phyloP scores from a whole-genome alignment of 2,329 filamentous ascomycete genomes.

The Cercospora brassicicola region DNA sequence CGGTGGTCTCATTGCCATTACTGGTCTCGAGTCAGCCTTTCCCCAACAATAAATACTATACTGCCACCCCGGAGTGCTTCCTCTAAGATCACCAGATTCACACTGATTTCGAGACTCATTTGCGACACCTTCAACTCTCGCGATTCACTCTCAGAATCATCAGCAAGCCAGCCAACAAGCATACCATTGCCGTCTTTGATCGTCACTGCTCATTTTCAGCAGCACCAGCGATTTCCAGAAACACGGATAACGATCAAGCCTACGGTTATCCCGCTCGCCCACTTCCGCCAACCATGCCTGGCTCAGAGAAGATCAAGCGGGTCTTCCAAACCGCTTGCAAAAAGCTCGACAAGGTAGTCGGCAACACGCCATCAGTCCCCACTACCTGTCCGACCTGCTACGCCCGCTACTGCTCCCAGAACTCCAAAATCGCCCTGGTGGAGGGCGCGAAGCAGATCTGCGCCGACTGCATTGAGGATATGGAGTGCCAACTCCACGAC shows the following conservation, averaged over 20 bases:
- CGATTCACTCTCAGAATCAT: no score
- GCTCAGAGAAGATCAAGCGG: not conserved
- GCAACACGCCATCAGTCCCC: not conserved
- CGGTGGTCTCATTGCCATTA: not conserved
- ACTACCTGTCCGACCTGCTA: not conserved
- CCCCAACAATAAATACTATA: not conserved
- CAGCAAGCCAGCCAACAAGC: not conserved
- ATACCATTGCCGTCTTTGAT: not conserved
- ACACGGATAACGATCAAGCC: not conserved
- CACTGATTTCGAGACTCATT: not conserved
- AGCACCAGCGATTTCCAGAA: not conserved
- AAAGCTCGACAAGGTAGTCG: not conserved
- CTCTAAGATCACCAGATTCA: not conserved
- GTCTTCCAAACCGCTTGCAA: not conserved
- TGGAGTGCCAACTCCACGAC: not conserved
- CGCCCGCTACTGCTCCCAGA: not conserved
- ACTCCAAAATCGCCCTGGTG: not conserved
- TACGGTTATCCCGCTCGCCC: not conserved
- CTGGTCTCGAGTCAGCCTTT: not conserved
- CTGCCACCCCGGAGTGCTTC: not conserved
- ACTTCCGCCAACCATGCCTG: not conserved
- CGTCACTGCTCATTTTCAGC: not conserved
- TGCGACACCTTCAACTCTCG: no score
- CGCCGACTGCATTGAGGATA: not conserved
- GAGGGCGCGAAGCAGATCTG: not conserved